Conservation (phyloP, 129 eudicot genomes). For the Helianthus tuberosus region DNA sequence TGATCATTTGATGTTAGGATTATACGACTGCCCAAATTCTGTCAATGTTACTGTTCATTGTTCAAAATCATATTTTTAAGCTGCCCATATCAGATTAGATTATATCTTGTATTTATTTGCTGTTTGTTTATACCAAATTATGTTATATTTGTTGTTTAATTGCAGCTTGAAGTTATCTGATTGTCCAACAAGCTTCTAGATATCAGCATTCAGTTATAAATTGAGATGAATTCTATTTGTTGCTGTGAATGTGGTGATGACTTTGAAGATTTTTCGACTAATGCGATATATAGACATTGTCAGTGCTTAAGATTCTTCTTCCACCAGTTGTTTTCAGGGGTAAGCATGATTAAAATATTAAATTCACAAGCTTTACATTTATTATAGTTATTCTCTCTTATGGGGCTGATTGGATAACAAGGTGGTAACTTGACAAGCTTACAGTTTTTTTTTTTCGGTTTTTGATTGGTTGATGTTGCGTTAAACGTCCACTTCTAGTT, state of each 20-base stretch:
- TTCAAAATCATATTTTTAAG: neutral
- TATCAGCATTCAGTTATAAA: neutral
- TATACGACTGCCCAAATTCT: neutral
- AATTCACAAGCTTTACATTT: neutral
- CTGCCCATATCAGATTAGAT: neutral
- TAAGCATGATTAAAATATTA: conserved; percentile 7
- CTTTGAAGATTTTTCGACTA: conserved; percentile 35
- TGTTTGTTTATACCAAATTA: neutral
- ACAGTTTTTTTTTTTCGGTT: neutral
- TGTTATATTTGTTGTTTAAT: neutral
- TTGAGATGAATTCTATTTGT: conserved; percentile 34
- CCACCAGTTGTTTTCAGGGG: conserved; percentile 43
- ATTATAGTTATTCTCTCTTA: neutral
- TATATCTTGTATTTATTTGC: neutral
- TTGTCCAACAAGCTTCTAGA: conserved; percentile 2
- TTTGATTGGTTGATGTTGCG: no score
- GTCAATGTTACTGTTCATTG: neutral
- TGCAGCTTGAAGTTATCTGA: conserved; percentile 30
- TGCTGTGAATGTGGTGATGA: conserved; percentile 45
- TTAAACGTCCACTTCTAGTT: no score
- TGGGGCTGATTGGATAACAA: neutral
- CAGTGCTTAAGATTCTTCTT: conserved; percentile 38
- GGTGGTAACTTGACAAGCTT: neutral
- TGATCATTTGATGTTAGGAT: conserved; percentile 16
- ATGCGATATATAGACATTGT: conserved; percentile 38